These are phyloP conservation scores for Boletus barrowsii DNA, from an alignment of 768 basidiomycete species.

Conservation along the genomic window DNA sequence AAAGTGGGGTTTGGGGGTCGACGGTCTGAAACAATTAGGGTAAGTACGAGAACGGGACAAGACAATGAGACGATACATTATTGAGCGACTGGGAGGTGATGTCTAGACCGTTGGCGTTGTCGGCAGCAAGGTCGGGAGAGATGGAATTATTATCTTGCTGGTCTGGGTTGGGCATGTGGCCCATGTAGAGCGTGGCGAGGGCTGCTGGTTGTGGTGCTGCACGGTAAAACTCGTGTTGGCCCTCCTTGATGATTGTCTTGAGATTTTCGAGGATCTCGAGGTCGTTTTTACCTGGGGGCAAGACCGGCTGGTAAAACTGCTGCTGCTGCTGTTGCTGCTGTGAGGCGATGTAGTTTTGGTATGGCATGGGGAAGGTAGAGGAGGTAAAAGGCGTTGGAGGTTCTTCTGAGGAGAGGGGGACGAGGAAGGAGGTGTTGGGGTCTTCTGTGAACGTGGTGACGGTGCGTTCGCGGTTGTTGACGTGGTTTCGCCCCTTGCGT, in stretches of 20 bases:
- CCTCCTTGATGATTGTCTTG: constrained; percentile 66
- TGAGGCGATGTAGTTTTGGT: constrained; percentile 32
- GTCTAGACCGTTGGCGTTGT: constrained; percentile 9
- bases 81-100: constrained; percentile 12
- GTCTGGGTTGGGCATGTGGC: constrained; percentile 38
- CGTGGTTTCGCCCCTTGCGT: constrained; percentile 52
- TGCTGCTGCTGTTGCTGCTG: constrained; percentile 25
- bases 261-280: constrained; percentile 73
- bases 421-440: constrained; percentile 50
- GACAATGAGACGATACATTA: constrained; percentile 34
- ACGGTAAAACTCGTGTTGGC: constrained; percentile 70
- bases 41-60: constrained; percentile 3
- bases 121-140: constrained; percentile 2
- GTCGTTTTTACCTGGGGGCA: constrained; percentile 59
- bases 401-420: constrained; percentile 52
- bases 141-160: constrained; percentile 26
- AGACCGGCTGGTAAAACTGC: constrained; percentile 27
- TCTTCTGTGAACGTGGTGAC: constrained; percentile 64
- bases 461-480: constrained; percentile 61
- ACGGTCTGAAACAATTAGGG: constrained; percentile 17
- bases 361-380: constrained; percentile 39
- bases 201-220: constrained; percentile 62
- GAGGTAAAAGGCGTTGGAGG: constrained; percentile 39
- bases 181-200: constrained; percentile 64
- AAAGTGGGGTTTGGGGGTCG: constrained; percentile 25